These are phyloP conservation scores for Fraxinus pennsylvanica DNA, from an alignment of 257 asterid species.

Conservation along the genomic window DNA sequence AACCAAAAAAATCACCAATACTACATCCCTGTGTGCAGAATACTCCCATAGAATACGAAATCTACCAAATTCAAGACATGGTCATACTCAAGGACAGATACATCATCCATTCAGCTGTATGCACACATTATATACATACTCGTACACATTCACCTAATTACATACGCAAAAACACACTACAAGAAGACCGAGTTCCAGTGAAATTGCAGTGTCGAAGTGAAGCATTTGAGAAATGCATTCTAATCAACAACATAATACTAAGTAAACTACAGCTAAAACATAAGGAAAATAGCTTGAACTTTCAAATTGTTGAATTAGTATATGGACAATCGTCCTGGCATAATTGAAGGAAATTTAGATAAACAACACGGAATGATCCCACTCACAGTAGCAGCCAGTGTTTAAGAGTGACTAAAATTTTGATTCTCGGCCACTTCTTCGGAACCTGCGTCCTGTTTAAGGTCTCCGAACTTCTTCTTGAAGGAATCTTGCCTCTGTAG, in stretches of 20 bases:
- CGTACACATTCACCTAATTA: background rate
- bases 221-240: background rate
- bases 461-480: slow-evolving; percentile 67
- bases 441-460: slow-evolving; percentile 31
- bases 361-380: slow-evolving; percentile 3
- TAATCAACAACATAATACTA: background rate
- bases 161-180: background rate
- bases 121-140: background rate
- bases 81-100: background rate
- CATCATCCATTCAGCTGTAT: background rate
- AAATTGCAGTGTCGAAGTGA: background rate
- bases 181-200: background rate
- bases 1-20: background rate
- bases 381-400: slow-evolving; percentile 5
- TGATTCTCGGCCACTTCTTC: slow-evolving; percentile 31
- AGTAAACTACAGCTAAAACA: background rate
- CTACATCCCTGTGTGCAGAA: background rate
- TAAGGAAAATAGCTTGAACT: background rate
- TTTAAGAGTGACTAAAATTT: background rate
- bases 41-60: background rate
- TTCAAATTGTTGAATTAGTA: background rate
- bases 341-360: background rate
- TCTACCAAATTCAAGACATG: background rate
- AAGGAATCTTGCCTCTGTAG: slow-evolving; percentile 78
- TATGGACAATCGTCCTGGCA: slow-evolving; percentile 3